These are phyloP conservation scores for Globisporangium megalacanthum DNA, from an alignment of 352 stramenopile species.

Conservation along the genomic window DNA sequence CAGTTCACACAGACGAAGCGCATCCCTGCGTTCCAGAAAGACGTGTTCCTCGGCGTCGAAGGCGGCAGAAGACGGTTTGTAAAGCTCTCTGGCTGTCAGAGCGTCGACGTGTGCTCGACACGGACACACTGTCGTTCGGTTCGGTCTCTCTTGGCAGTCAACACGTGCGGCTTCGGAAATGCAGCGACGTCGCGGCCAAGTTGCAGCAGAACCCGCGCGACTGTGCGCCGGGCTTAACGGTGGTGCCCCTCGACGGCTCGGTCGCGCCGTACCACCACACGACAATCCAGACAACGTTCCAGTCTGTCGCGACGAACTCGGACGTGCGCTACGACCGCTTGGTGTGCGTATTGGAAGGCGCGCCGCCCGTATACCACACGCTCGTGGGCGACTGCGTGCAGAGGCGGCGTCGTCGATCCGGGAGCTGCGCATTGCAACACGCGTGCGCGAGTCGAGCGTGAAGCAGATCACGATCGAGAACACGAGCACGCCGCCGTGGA, in stretches of 20 bases:
- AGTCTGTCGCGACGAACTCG: conserved; percentile 60
- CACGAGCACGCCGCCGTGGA: conserved; percentile 73
- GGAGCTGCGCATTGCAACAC: conserved; percentile 78
- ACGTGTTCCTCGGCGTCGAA: conserved; percentile 55
- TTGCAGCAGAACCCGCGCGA: conserved; percentile 81
- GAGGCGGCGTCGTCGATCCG: conserved; percentile 83
- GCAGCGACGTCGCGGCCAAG: conserved; percentile 83
- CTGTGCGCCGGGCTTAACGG: conserved; percentile 77
- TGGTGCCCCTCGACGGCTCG: conserved; percentile 77
- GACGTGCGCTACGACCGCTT: conserved; percentile 89
- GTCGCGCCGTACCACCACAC: conserved; percentile 83
- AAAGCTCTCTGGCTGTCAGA: conserved; percentile 79
- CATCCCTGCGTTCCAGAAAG: conserved; percentile 55
- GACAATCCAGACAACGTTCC: conserved; percentile 88
- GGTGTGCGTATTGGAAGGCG: conserved; percentile 56
- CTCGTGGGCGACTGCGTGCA: conserved; percentile 84
- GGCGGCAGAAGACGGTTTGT: conserved; percentile 72
- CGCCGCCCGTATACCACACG: conserved; percentile 54
- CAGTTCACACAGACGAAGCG: conserved; percentile 68
- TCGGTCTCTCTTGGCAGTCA: conserved; percentile 85
- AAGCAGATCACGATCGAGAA: conserved; percentile 82
- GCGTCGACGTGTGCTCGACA: conserved; percentile 90
- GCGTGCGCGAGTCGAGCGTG: conserved; percentile 55
- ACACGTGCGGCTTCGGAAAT: conserved; percentile 88
- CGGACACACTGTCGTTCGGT: conserved; percentile 89